Evolutionary conservation across 2,329 filamentous ascomycete genomes (phyloP), one percentile per base, ranked within the genome.

Genomic region (Aspergillus jensenii): DNA sequence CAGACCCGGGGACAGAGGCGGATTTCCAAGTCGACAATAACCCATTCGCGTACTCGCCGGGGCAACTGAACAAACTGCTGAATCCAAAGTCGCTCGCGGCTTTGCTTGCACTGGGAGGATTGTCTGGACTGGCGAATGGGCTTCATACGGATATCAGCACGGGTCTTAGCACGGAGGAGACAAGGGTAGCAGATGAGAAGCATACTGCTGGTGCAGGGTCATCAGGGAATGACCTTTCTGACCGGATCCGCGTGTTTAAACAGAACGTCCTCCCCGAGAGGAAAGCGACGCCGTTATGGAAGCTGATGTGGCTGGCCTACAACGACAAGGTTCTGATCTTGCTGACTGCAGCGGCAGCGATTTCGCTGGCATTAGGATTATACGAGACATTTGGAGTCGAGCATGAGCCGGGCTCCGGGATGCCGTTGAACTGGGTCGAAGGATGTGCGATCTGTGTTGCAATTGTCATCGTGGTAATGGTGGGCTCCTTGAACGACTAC

Each of bases 21-120:
- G 89, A 92, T 59, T 96, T 95, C 66, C 65, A 83, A n/a, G 86
- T 92, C 14, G 82, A 88, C 6, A 80, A 90, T 69, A 95, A 93
- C 70, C 47, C 56, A 1, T 90, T 91, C 66, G 88, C 87, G 5
- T 90, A 86, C 66, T 82, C 85, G 0, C 86, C 87, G 19, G 89
- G 88, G 31, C 88, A 89, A 63, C 76, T 90, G 62, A 85, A 84
- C 60, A 93, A 92, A 73, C 76, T 93, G 6, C 79, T 90, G 48
- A 91, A 91, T 63, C 89, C 90, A 1, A 93, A 93, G 74, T 91
- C 83, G 62, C 76, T 90, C 59, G 79, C 83, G 17, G 89, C 89
- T 5, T 91, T 91, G 61, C 84, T 87, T 63, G 88, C 88, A 4
- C 73, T 93, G 1, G 90, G 90, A 47, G 90, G 90, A 44, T 74